phyloP scores from a whole-genome alignment of 257 asterid species.

The Cinchona pubescens region DNA sequence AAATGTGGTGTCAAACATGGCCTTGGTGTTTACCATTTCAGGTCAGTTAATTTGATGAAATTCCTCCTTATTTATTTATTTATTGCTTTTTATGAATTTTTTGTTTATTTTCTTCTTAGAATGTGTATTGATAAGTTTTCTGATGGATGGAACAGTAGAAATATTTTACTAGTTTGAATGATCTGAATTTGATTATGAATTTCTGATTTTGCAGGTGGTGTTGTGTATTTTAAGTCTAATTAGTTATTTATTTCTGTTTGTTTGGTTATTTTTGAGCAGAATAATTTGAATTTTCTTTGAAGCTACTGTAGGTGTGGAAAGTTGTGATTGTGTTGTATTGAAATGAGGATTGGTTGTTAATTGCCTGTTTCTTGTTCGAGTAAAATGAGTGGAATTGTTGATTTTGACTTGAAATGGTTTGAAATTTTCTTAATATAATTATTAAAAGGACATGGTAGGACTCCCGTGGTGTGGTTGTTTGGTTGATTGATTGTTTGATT shows the following conservation, averaged over 20 bases:
- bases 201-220: background rate
- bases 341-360: constrained; percentile 1
- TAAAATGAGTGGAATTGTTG: background rate
- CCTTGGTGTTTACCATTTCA: constrained; percentile 43
- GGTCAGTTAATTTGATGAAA: constrained; percentile 20
- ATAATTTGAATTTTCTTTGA: too few species aligned
- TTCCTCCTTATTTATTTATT: background rate
- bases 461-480: background rate
- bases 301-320: background rate
- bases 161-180: background rate
- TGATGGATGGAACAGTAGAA: background rate
- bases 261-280: too few species aligned
- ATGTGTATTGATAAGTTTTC: background rate
- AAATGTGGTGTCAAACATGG: constrained; percentile 55
- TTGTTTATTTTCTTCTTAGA: background rate
- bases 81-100: background rate
- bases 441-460: background rate
- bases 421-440: background rate
- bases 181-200: background rate
- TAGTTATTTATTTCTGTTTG: too few species aligned
- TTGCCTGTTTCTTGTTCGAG: background rate
- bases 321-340: background rate
- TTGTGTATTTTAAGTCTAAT: background rate
- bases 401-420: background rate
- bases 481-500: background rate